Percentiles rank a stretch among this genome's conserved stretches.
Conservation (phyloP, 2,329 filamentous ascomycete genomes). For the Trichoderma arundinaceum region DNA sequence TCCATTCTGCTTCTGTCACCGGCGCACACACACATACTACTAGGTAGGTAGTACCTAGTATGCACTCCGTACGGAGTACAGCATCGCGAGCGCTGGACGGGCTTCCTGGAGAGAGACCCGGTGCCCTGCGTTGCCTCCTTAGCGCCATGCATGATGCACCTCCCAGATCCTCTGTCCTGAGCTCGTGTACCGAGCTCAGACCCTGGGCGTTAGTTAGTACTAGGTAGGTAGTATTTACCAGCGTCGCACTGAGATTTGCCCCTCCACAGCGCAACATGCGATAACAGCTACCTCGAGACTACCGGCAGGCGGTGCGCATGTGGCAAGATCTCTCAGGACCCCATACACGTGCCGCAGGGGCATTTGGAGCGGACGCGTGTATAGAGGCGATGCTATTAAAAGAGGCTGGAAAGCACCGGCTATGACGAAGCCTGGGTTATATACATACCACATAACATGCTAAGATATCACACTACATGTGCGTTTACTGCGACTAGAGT, state of each 20-base stretch:
- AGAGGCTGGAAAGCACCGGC: not conserved
- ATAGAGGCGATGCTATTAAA: not conserved
- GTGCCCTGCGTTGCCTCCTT: not conserved
- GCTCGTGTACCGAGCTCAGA: not conserved
- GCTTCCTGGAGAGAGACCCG: too few species aligned
- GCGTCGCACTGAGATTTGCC: not conserved
- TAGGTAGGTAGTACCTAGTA: too few species aligned
- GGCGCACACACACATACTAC: not conserved
- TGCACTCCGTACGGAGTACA: not conserved
- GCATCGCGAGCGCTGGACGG: not conserved
- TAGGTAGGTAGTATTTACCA: not conserved
- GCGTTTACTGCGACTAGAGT: not conserved
- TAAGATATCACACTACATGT: not conserved
- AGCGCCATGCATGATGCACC: conserved; percentile 13
- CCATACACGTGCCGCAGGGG: not conserved
- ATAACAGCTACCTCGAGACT: not conserved
- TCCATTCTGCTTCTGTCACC: not conserved
- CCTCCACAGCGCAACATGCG: not conserved
- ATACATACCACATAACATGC: too few species aligned
- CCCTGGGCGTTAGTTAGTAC: not conserved
- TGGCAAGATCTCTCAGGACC: not conserved
- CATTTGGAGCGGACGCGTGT: conserved; percentile 1
- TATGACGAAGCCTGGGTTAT: not conserved
- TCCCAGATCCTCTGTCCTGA: not conserved
- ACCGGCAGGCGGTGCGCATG: not conserved